These are phyloP conservation scores for Aspergillus brunneoviolaceus DNA, from an alignment of 2,329 filamentous ascomycete species.

Conservation along the genomic window DNA sequence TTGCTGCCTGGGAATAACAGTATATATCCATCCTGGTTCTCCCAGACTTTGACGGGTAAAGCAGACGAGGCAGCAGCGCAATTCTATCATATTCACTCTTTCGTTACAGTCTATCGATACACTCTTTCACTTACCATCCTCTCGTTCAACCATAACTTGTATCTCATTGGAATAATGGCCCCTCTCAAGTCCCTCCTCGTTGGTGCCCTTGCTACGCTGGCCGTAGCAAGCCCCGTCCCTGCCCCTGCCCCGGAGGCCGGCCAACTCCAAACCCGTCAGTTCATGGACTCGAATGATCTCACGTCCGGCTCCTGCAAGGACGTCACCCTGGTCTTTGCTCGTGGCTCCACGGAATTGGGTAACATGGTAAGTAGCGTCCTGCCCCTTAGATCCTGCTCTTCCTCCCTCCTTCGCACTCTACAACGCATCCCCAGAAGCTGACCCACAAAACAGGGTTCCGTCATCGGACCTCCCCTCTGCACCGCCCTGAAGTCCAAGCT, in stretches of 20 bases:
- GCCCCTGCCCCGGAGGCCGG: not conserved
- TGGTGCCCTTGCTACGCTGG: constrained; percentile 16
- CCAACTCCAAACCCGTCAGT: constrained; percentile 14
- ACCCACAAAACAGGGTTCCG: constrained; percentile 23
- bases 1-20: not conserved
- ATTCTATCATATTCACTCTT: no score
- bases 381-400: no score
- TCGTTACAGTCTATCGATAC: no score
- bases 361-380: constrained; percentile 33
- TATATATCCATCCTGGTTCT: not conserved
- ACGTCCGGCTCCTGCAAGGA: constrained; percentile 35
- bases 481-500: constrained; percentile 23
- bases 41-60: not conserved
- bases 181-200: constrained; percentile 17
- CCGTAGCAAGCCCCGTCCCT: constrained; percentile 16
- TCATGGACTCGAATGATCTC: constrained; percentile 39
- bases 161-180: constrained; percentile 10
- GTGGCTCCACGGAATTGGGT: constrained; percentile 42
- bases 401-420: no score
- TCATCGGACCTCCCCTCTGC: constrained; percentile 33
- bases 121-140: not conserved
- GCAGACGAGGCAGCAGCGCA: not conserved
- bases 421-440: not conserved
- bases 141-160: not conserved
- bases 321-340: constrained; percentile 44